Base-by-base conservation (phyloP, 1,284 basidiomycete genomes). In the Moesziomyces antarcticus region DNA sequence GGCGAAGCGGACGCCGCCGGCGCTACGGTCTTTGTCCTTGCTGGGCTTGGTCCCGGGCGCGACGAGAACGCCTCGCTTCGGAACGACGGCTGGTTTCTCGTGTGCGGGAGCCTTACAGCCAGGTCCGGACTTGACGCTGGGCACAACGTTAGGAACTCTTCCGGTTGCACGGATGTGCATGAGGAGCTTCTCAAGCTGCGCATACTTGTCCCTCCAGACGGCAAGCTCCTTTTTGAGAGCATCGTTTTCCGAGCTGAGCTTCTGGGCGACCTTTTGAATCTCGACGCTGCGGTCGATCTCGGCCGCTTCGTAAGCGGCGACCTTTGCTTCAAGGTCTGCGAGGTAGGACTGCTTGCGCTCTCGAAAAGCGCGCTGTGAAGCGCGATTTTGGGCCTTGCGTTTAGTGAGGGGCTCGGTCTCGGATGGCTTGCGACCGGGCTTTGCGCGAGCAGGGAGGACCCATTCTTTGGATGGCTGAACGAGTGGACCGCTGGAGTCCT, bases 391-490 rank as follows among this genome's bases (percentile, higher is more conserved):
- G 1, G 80, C 78, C 56, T 83, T 82, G 45, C 82, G 81, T 51
- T 84, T 84, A 10, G 82, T 84, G 21, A 77, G 71, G 0, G 80
- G 81, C 45, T 81, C 79, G 4, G 73, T 70, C 42, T 75, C 78
- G 24, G 75, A 78, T 2, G 81, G 82, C 62, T 84, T 84, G 8
- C 82, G 74, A n/a, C 82, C 82, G 0, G 82, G 81, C 41, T 84
- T 84, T 48, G 81, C 80, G 1, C 82, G 73, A 16, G 77, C 75
- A 10, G 82, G 82, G 1, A 84, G 70, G 10, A 84, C 81, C 82
- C 81, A 83, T 54, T 81, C 74, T 47, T 79, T 80, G 48, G 63
- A 71, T 0, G 81, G 80, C 59, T 81, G 77, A 4, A 82, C 62
- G 5, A 79, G 52, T 8, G 73, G 49, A 10, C 56, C 59, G 30